These are phyloP conservation scores for Venustampulla echinocandica DNA, from an alignment of 495 filamentous ascomycete genomes.

Conservation along the genomic window DNA sequence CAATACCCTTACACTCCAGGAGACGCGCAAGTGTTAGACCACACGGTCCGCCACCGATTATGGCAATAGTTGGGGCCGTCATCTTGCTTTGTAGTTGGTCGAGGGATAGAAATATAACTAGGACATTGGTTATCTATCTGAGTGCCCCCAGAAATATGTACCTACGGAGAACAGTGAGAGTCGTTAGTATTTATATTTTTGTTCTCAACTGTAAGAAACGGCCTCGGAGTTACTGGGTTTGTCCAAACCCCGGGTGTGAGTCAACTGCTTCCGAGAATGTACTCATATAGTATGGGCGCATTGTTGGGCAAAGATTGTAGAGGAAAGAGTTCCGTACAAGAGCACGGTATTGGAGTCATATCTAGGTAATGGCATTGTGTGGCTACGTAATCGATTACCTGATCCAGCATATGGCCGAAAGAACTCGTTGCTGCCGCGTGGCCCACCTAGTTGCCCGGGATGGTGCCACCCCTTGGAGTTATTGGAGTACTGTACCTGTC, in stretches of 20 bases:
- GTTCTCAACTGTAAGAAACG: neutral
- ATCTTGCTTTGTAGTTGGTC: constrained; percentile 10
- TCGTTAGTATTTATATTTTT: constrained; percentile 9
- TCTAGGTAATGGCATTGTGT: neutral
- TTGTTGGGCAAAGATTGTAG: neutral
- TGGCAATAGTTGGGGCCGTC: constrained; percentile 34
- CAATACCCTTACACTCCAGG: constrained; percentile 25
- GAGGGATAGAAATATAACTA: constrained; percentile 10
- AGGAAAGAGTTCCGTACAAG: constrained; percentile 2
- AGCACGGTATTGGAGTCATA: no score
- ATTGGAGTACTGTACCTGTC: no score
- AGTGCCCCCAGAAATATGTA: constrained; percentile 9
- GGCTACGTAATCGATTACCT: neutral
- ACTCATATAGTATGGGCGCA: neutral
- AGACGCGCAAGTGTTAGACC: constrained; percentile 48
- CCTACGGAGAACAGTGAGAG: constrained; percentile 4
- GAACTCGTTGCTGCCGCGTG: neutral
- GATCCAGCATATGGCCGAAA: neutral
- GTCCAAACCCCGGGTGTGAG: neutral
- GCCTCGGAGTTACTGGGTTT: neutral
- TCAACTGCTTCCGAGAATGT: neutral
- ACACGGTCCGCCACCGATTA: constrained; percentile 48
- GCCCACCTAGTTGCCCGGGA: constrained; percentile 5
- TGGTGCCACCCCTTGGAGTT: neutral
- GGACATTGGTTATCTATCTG: constrained; percentile 9